Evolutionary conservation across 2,329 filamentous ascomycete species (phyloP), one percentile per base, ranked within the genome.

Genomic region (Pseudocercospora fuligena): DNA sequence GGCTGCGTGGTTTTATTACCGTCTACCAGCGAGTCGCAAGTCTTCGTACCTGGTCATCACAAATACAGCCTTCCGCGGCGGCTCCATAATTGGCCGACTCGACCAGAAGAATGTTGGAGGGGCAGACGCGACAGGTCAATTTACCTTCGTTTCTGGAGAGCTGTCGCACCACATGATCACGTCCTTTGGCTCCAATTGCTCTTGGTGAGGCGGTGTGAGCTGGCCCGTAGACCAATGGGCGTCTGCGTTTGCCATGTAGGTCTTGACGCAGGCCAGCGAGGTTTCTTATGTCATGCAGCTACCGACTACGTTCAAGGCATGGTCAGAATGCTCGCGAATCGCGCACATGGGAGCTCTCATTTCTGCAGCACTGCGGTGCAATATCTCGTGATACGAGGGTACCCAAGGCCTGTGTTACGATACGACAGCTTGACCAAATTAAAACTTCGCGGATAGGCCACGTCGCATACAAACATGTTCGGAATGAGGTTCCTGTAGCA

Each of bases 191-290:
- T 66, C 31, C 64, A 27, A 27, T 29, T 60, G 29, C 14, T 51
- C 36, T 51, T 19, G 19, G 27, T 58, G 59, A 66, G 60, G 64
- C 64, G 64, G 64, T 66, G 64, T 66, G 64, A 63, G 64, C 53
- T 60, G 64, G 54, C 64, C 27, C 23, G 23, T 11, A 51, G 36
- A n/a, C 60, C 51, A 58, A 58, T 58, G 23, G 56, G 51, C 51
- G 51, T 51, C 23, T 27, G 19, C 46, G 33, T 19, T 19, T 21
- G 27, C 36, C 36, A 51, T 61, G 51, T 53, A 59, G 33, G 63
- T 53, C 51, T 47, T 66, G 59, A 66, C 64, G 64, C 64, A 49
- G 46, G 31, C 21, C 59, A 57, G 60, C 61, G 31, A 66, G 12
- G 27, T 56, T n/a, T 27, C 51, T 56, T 56, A 31, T 56, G 51